Percentiles rank a stretch among this genome's conserved stretches.
Conservation (phyloP, 1,284 basidiomycete species). For the Apiotrichum gamsii region DNA sequence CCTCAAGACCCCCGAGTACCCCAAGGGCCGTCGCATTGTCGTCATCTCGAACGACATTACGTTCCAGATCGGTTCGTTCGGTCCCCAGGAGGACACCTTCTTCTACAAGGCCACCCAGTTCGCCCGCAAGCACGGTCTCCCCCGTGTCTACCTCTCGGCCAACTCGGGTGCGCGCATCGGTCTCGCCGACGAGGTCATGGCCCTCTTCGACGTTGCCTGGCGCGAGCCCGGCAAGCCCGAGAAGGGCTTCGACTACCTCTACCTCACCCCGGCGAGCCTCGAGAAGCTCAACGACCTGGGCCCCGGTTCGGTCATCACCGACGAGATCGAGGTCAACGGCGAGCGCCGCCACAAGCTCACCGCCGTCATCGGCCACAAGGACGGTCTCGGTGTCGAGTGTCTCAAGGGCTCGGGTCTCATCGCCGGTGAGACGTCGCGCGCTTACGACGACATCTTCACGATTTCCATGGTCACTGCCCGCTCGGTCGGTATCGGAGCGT, state of each 20-base stretch:
- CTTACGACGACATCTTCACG: constrained; percentile 99
- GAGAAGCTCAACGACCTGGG: constrained; percentile 77
- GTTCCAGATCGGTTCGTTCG: constrained; percentile 97
- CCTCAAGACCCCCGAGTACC: constrained; percentile 88
- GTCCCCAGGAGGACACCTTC: constrained; percentile 90
- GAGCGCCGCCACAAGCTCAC: constrained; percentile 89
- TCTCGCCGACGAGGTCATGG: constrained; percentile 84
- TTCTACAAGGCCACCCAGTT: constrained; percentile 94
- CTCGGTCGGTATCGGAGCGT: constrained; percentile 98
- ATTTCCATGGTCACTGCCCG: constrained; percentile 98
- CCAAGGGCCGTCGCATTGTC: constrained; percentile 76
- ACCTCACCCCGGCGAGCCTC: constrained; percentile 80
- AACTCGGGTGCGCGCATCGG: constrained; percentile 98
- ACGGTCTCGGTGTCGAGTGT: constrained; percentile 97
- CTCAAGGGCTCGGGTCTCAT: constrained; percentile 95
- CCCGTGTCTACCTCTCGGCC: constrained; percentile 94
- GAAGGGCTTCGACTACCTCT: constrained; percentile 95
- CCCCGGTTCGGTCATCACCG: constrained; percentile 68
- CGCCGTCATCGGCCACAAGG: constrained; percentile 90
- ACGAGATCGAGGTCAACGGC: constrained; percentile 77
- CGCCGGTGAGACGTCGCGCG: constrained; percentile 95
- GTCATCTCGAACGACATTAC: constrained; percentile 99
- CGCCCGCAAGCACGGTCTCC: constrained; percentile 78
- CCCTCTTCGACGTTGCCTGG: constrained; percentile 89
- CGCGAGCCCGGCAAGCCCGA: constrained; percentile 72